Conservation (phyloP, 768 basidiomycete species). For the Lactarius pseudohatsudake region DNA sequence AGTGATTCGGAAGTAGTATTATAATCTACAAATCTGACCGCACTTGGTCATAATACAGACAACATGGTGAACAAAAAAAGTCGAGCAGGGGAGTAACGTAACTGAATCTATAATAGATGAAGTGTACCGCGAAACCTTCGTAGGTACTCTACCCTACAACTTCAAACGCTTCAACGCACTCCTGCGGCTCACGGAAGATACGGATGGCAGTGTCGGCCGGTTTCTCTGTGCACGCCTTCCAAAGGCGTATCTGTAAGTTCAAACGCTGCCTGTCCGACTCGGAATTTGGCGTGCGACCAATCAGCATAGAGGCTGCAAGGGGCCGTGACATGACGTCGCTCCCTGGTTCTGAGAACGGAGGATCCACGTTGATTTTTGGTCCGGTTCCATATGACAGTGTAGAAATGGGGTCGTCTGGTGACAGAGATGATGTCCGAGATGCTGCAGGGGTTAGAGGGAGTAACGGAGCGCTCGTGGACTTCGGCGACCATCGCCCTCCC, state of each 20-base stretch:
- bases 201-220: slow-evolving; percentile 58
- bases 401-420: slow-evolving; percentile 4
- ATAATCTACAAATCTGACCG: background rate
- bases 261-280: slow-evolving; percentile 56
- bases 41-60: slow-evolving; percentile 2
- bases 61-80: slow-evolving; percentile 5
- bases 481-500: slow-evolving; percentile 14
- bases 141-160: slow-evolving; percentile 32
- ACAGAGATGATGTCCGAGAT: slow-evolving; percentile 12
- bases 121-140: background rate
- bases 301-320: background rate
- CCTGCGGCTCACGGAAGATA: slow-evolving; percentile 64
- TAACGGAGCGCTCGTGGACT: slow-evolving; percentile 5
- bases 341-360: slow-evolving; percentile 18
- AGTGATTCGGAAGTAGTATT: background rate
- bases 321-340: background rate
- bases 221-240: slow-evolving; percentile 58
- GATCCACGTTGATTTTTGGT: background rate
- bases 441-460: background rate
- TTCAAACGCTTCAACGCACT: slow-evolving; percentile 63
- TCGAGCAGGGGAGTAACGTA: background rate
- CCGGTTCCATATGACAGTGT: background rate
- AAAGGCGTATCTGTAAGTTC: slow-evolving; percentile 64
- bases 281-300: slow-evolving; percentile 25
- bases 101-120: background rate